These are phyloP conservation scores for Alternaria postmessia DNA, from an alignment of 2,329 filamentous ascomycete genomes.

Conservation along the genomic window DNA sequence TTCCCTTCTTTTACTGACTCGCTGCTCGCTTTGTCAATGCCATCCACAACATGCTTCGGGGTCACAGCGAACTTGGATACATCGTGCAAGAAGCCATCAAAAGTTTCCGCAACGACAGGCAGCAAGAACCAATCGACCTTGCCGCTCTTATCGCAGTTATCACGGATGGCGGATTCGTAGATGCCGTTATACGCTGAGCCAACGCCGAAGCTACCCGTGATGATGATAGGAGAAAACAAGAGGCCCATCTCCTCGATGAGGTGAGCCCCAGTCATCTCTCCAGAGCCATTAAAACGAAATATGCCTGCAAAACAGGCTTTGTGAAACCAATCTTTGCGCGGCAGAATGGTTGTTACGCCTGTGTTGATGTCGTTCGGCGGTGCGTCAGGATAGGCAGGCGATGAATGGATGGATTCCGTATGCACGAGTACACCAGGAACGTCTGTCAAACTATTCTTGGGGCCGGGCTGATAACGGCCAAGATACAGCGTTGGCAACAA, in stretches of 20 bases:
- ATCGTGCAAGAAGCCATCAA: slow-evolving; percentile 69
- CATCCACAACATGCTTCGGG: slow-evolving; percentile 62
- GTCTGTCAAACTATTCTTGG: slow-evolving; percentile 56
- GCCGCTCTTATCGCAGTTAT: slow-evolving; percentile 53
- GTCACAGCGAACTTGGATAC: slow-evolving; percentile 64
- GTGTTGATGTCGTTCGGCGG: slow-evolving; percentile 49
- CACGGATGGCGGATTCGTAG: slow-evolving; percentile 62
- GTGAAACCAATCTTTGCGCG: slow-evolving; percentile 53
- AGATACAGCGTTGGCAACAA: slow-evolving; percentile 50
- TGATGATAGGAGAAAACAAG: slow-evolving; percentile 65
- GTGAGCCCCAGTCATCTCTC: slow-evolving; percentile 68
- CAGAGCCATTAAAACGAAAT: slow-evolving; percentile 70
- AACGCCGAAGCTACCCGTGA: slow-evolving; percentile 67
- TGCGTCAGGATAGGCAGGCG: slow-evolving; percentile 38
- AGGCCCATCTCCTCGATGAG: slow-evolving; percentile 70
- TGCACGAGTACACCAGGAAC: slow-evolving; percentile 55
- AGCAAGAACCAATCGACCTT: slow-evolving; percentile 62
- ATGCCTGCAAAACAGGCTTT: slow-evolving; percentile 54
- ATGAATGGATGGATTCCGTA: slow-evolving; percentile 50
- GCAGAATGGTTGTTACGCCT: slow-evolving; percentile 56
- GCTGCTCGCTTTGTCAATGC: slow-evolving; percentile 61
- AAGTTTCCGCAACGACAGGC: slow-evolving; percentile 70
- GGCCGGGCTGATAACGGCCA: slow-evolving; percentile 49
- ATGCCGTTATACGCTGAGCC: slow-evolving; percentile 68
- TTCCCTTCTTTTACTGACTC: slow-evolving; percentile 68